These are phyloP conservation scores for Mycena haematopus DNA, from an alignment of 768 basidiomycete species.

Conservation along the genomic window DNA sequence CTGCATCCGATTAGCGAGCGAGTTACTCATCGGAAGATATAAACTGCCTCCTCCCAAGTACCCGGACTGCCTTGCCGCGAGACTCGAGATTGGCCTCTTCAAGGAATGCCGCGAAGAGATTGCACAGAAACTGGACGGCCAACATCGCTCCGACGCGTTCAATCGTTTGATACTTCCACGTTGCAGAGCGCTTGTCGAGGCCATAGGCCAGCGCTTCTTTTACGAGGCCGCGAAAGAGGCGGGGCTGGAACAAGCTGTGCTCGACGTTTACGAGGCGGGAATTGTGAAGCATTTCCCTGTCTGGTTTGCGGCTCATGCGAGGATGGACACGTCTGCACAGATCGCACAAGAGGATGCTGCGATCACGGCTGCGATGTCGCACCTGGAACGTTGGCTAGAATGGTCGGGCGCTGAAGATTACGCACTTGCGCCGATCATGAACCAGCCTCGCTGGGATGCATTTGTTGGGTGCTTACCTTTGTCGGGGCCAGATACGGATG, in stretches of 20 bases:
- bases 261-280: conserved; percentile 9
- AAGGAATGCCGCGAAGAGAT: neutral
- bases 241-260: neutral
- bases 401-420: neutral
- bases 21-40: neutral
- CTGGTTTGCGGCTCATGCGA: neutral
- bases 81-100: neutral
- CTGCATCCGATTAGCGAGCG: neutral
- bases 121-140: neutral
- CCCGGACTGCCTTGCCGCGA: neutral
- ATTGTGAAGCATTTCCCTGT: conserved; percentile 2
- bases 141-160: neutral
- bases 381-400: conserved; percentile 3
- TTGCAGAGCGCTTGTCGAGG: neutral
- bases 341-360: conserved; percentile 2
- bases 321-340: neutral
- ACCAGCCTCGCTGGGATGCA: neutral
- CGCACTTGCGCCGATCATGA: neutral
- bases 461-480: neutral
- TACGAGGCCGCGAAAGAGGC: conserved; percentile 8
- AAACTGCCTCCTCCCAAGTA: neutral
- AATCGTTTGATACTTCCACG: neutral
- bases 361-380: neutral
- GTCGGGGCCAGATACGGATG: neutral
- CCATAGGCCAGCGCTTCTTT: neutral